Percentiles rank a stretch among this genome's conserved stretches.
These are phyloP conservation scores for Claviceps sp. DNA, from an alignment of 2,329 filamentous ascomycete genomes.

Conservation along the genomic window DNA sequence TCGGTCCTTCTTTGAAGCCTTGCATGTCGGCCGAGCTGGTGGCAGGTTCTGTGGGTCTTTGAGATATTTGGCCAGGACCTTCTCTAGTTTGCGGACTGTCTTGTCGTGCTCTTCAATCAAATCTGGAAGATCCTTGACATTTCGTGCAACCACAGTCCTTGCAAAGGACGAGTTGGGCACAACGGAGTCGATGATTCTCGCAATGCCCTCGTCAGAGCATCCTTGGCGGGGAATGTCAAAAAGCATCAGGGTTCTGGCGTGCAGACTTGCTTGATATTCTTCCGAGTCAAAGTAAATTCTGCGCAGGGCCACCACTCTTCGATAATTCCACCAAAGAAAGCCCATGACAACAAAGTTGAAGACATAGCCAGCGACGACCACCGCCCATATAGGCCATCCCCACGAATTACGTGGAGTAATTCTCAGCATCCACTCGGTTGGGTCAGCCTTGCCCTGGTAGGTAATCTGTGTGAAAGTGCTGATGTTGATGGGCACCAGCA, in stretches of 20 bases:
- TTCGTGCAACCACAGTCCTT: slow-evolving; percentile 71
- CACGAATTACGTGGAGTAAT: slow-evolving; percentile 47
- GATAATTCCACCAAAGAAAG: slow-evolving; percentile 88
- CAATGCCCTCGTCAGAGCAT: slow-evolving; percentile 74
- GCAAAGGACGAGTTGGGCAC: slow-evolving; percentile 69
- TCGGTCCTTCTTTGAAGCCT: slow-evolving; percentile 67
- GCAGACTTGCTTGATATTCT: slow-evolving; percentile 79
- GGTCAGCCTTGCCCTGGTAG: slow-evolving; percentile 8
- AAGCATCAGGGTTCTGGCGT: slow-evolving; percentile 61
- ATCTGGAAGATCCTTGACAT: slow-evolving; percentile 78
- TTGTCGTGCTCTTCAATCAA: slow-evolving; percentile 75
- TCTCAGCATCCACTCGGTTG: slow-evolving; percentile 36
- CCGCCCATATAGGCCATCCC: slow-evolving; percentile 41
- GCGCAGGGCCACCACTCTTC: slow-evolving; percentile 55
- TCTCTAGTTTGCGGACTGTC: slow-evolving; percentile 70
- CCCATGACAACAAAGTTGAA: slow-evolving; percentile 64
- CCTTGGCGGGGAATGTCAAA: slow-evolving; percentile 71
- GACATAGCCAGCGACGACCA: slow-evolving; percentile 45
- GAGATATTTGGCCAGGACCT: slow-evolving; percentile 75
- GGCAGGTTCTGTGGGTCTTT: slow-evolving; percentile 77
- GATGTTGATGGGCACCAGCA: slow-evolving; percentile 74
- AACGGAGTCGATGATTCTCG: slow-evolving; percentile 67
- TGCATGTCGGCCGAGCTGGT: slow-evolving; percentile 61
- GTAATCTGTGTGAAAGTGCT: slow-evolving; percentile 21
- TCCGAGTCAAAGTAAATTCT: slow-evolving; percentile 70